A percentile compares a stretch with the other conserved stretches of the same genome.
phyloP scores from a whole-genome alignment of 495 filamentous ascomycete species.

The Penicillium chermesinum region DNA sequence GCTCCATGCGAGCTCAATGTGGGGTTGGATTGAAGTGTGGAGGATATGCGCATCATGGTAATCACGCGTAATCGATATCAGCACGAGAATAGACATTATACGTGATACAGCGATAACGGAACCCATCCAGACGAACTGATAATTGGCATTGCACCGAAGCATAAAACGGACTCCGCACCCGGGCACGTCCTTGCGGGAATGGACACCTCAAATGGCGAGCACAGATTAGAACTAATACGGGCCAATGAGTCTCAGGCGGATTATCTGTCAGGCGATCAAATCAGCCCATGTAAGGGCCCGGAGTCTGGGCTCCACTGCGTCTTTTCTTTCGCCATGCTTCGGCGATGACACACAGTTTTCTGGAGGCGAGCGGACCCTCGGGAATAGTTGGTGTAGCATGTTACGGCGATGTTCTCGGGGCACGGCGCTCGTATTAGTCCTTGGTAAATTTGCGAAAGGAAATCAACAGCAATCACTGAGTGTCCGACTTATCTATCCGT shows the following conservation, averaged over 20 bases:
- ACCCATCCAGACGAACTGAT: no score
- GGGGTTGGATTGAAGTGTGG: no score
- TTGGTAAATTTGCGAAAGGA: no score
- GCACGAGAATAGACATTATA: not conserved
- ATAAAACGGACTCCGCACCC: not conserved
- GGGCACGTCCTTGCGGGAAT: constrained; percentile 6
- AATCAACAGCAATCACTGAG: no score
- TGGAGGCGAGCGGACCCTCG: not conserved
- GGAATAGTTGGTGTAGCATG: not conserved
- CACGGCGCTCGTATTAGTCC: no score
- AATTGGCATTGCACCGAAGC: not conserved
- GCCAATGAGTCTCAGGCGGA: not conserved
- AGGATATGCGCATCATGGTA: no score
- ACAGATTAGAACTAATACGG: not conserved
- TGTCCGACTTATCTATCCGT: no score
- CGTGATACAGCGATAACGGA: no score
- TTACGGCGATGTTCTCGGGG: not conserved
- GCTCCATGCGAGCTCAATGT: not conserved
- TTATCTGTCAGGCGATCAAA: not conserved
- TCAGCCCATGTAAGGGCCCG: constrained; percentile 1
- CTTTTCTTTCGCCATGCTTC: constrained; percentile 22
- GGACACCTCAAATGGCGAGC: not conserved
- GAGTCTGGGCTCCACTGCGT: constrained; percentile 23
- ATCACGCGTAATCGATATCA: no score
- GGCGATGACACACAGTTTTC: constrained; percentile 25